Conservation (phyloP, 225 moss, liverwort and hornwort species). For the Pseudisothecium myosuroides region DNA sequence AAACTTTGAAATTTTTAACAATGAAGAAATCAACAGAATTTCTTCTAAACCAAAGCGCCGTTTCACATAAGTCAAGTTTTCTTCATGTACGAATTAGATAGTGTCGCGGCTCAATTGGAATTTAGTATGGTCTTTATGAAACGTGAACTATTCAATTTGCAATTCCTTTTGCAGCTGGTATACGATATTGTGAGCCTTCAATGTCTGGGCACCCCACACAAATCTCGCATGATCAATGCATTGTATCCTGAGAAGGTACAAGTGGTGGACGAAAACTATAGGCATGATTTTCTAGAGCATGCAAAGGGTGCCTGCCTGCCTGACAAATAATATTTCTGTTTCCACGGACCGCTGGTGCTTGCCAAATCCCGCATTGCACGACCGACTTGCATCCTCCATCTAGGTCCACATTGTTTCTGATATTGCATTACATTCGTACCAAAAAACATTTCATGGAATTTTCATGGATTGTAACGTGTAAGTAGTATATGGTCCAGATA, state of each 20-base stretch:
- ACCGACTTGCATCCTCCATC: not conserved
- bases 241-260: not conserved
- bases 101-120: accelerated
- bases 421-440: not conserved
- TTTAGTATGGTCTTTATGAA: not conserved
- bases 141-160: no score
- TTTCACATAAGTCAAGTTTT: not conserved
- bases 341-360: not conserved
- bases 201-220: not conserved
- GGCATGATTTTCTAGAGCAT: not conserved
- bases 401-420: not conserved
- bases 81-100: not conserved
- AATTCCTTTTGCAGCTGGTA: not conserved
- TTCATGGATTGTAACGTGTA: not conserved
- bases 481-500: no score
- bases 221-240: not conserved
- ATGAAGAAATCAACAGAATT: not conserved
- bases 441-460: not conserved
- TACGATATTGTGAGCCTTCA: not conserved
- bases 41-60: not conserved
- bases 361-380: not conserved
- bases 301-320: not conserved
- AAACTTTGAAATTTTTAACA: not conserved
- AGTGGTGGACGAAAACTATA: not conserved
- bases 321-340: not conserved